Percentiles rank a stretch among this genome's conserved stretches.
phyloP scores from a whole-genome alignment of 108 stramenopile genomes.

The Cyclotella atomus region DNA sequence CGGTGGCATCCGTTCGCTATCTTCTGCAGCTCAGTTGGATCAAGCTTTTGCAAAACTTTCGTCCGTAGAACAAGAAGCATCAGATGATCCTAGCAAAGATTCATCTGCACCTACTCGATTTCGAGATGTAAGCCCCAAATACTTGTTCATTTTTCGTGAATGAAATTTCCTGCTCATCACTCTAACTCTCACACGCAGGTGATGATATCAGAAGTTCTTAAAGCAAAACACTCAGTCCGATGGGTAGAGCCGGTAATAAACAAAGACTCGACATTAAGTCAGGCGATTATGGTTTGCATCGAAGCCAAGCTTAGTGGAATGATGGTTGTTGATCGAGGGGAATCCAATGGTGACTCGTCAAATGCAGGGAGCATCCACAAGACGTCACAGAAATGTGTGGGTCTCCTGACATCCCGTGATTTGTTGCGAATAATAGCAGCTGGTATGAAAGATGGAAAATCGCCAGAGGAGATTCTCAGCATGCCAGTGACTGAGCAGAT shows the following conservation, averaged over 20 bases:
- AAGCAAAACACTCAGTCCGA: slow-evolving; percentile 77
- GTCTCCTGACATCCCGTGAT: slow-evolving; percentile 81
- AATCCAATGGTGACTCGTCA: slow-evolving; percentile 5
- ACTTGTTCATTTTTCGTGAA: neutral
- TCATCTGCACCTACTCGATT: slow-evolving; percentile 6
- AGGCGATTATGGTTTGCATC: slow-evolving; percentile 71
- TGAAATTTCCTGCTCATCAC: neutral
- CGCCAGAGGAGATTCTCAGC: slow-evolving; percentile 54
- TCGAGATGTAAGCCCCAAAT: neutral
- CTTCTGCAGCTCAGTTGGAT: slow-evolving; percentile 2
- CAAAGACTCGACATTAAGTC: slow-evolving; percentile 60
- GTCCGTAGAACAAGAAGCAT: neutral
- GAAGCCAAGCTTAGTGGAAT: slow-evolving; percentile 78
- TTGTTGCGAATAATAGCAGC: slow-evolving; percentile 74
- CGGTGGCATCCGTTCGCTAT: neutral
- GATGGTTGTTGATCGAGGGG: slow-evolving; percentile 79
- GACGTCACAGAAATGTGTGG: slow-evolving; percentile 57
- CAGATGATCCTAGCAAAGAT: neutral
- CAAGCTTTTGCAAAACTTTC: neutral
- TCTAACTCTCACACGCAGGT: slow-evolving; percentile 9
- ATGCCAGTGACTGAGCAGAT: slow-evolving; percentile 56
- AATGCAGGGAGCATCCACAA: slow-evolving; percentile 15
- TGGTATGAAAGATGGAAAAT: slow-evolving; percentile 60
- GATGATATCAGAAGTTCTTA: slow-evolving; percentile 72
- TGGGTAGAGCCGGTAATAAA: slow-evolving; percentile 83